Base-by-base conservation (phyloP, 768 basidiomycete genomes). In the Pulveroboletus sp. region DNA sequence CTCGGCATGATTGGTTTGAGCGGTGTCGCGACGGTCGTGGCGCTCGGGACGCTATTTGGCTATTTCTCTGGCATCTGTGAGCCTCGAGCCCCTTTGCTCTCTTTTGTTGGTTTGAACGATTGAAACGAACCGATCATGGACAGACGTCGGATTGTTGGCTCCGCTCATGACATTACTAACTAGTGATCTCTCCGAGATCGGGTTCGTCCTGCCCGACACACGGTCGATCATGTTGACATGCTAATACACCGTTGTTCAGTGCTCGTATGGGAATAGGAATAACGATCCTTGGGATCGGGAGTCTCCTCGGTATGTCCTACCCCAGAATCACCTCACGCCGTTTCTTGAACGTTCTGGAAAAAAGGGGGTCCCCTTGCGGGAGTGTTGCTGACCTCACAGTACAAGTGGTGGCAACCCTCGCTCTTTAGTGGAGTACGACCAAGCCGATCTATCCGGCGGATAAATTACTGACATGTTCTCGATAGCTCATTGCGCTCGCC, bases 281-380 rank as follows among this genome's bases (percentile, higher is more conserved):
- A 6, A 20, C 36, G 17, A 1, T 59, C 32, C 22, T 22, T 24
- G 57, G 61, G 26, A 42, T 48, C 17, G 63, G 53, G 27, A 52
- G 31, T 47, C 59, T 60, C n/a, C 10, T 63, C n/a, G 52, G 53
- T 56, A 53, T 23, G 54, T 8, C 68, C 60, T 16, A 22, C 5
- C 8, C 2, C 9, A 10, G 19, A n/a, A n/a, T 22, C 16, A 4
- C 9, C 26, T 34, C 20, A 16, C 22, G 37, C 14, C 14, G 22
- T 41, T 23, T 3, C 36, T 35, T 29, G 27, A n/a, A 38, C 20
- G 6, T 7, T 22, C 2, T 7, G 2, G 2, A 26, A 5, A n/a
- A 44, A 75, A n/a, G 80, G 80, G 5, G 75, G 77, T 0, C 82
- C 83, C 1, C 71, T 83, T 34, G 70, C 75, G n/a, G 81, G 82